Conservation (phyloP, 768 basidiomycete genomes). For the Boletus reticulatus region DNA sequence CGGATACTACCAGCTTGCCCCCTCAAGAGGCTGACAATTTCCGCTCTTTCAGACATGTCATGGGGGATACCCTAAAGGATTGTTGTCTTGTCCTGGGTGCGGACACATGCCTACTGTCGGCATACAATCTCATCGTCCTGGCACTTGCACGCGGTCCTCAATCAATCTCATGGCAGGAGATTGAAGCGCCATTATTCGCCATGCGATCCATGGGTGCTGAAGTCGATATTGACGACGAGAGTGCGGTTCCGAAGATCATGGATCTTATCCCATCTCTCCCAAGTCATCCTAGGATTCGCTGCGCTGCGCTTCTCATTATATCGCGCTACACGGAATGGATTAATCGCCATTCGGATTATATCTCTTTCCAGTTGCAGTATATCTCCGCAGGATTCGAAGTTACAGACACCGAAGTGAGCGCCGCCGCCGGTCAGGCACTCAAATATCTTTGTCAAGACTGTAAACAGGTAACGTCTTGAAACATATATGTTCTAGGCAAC, state of each 20-base stretch:
- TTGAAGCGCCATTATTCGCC: conserved; percentile 96
- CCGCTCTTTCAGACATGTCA: conserved; percentile 92
- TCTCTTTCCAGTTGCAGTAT: conserved; percentile 83
- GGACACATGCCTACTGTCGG: conserved; percentile 74
- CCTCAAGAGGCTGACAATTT: conserved; percentile 93
- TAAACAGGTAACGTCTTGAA: conserved; percentile 54
- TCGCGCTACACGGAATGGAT: conserved; percentile 98
- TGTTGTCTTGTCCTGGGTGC: conserved; percentile 93
- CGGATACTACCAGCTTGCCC: conserved; percentile 59
- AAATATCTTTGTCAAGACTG: conserved; percentile 98
- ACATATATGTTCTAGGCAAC: conserved; percentile 4
- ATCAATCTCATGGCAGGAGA: conserved; percentile 85
- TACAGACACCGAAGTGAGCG: conserved; percentile 75
- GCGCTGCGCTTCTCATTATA: conserved; percentile 92
- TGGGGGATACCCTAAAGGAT: conserved; percentile 99
- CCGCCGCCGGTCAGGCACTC: conserved; percentile 93
- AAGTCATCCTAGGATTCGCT: conserved; percentile 85
- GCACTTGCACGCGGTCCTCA: conserved; percentile 64
- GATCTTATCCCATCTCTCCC: conserved; percentile 90
- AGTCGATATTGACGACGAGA: conserved; percentile 77
- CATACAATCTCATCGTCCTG: conserved; percentile 76
- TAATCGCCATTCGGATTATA: conserved; percentile 82
- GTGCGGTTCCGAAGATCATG: conserved; percentile 94
- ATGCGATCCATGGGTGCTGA: conserved; percentile 98
- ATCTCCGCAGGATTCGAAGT: conserved; percentile 91